Evolutionary conservation across 2,329 filamentous ascomycete species (phyloP), one percentile per base, ranked within the genome.

Genomic region (Dactylellina sp.): DNA sequence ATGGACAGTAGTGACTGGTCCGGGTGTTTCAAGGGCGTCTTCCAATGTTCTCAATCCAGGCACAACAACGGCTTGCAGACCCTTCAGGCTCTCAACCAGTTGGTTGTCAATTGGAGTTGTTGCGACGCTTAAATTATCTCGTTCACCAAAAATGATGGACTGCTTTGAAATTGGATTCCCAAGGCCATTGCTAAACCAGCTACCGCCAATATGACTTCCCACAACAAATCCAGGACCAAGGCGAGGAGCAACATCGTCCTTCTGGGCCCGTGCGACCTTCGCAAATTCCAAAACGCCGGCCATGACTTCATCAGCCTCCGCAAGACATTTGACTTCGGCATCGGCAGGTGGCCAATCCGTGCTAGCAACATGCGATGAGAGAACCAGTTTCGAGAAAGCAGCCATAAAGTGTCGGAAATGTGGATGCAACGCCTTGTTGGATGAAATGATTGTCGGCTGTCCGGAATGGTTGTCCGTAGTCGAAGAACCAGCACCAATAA

Each of bases 361-460:
- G 4, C 94, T 93, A 40, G 95, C 95, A 80, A 99, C 97, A 80
- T 99, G 95, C 12, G 95, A 98, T 1, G 95, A 99, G 53, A 99
- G 89, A 47, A 99, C 95, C 7, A 99, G 85, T 81, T 99, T 99
- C n/a, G 95, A 98, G 81, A 99, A 99, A 78, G 96, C 93, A 47
- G 95, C 98, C 95, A 99, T 99, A 89, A 98, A 98, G 80, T 98
- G 95, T 61, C 95, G 87, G 82, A 99, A 99, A 81, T 98, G 93
- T 22, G 95, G 95, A 80, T 98, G 98, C 14, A 99, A 84, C 0
- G 93, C 91, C 81, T 98, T 98, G 84, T 99, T 99, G 3, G 92
- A 96, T 5, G 93, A 97, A 72, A 99, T 99, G 79, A 99, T 97
- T n/a, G 95, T 98, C 2, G 95, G 95, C 78, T 98, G 96, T 44